These are phyloP conservation scores for Solanum gracilifrons DNA, from an alignment of 257 asterid species.

Conservation along the genomic window DNA sequence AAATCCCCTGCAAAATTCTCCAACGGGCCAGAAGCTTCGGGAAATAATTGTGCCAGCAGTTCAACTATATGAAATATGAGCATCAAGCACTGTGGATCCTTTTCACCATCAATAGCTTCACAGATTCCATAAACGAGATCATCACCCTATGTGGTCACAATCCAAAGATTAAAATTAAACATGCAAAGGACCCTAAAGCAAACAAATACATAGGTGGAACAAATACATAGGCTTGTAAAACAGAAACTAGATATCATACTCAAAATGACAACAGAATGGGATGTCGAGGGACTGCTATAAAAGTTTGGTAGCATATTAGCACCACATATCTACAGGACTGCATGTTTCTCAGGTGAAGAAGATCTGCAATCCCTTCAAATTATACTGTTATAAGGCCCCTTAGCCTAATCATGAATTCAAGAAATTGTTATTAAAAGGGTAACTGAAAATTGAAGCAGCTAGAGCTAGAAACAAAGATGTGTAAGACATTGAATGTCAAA, in stretches of 20 bases:
- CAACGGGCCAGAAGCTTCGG: constrained; percentile 54
- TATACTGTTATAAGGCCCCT: not conserved
- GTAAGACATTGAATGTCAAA: not conserved
- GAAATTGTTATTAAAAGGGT: not conserved
- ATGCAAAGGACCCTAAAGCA: not conserved
- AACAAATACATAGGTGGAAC: not conserved
- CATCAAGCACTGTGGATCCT: constrained; percentile 83
- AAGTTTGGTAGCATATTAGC: not conserved
- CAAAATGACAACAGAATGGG: not conserved
- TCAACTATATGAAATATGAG: constrained; percentile 59
- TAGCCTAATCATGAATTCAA: not conserved
- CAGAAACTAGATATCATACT: not conserved
- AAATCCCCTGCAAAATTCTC: constrained; percentile 56
- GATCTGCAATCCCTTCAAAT: not conserved
- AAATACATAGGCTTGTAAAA: not conserved
- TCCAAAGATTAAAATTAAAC: not conserved
- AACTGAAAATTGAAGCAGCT: not conserved
- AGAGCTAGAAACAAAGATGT: not conserved
- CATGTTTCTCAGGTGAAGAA: not conserved
- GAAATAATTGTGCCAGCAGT: constrained; percentile 46
- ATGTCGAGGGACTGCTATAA: not conserved
- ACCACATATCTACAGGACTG: not conserved
- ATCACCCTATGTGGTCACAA: constrained; percentile 49
- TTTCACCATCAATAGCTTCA: constrained; percentile 84
- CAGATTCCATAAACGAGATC: constrained; percentile 61